phyloP scores from a whole-genome alignment of 2,329 filamentous ascomycete genomes.

The Fusarium miscanthi region DNA sequence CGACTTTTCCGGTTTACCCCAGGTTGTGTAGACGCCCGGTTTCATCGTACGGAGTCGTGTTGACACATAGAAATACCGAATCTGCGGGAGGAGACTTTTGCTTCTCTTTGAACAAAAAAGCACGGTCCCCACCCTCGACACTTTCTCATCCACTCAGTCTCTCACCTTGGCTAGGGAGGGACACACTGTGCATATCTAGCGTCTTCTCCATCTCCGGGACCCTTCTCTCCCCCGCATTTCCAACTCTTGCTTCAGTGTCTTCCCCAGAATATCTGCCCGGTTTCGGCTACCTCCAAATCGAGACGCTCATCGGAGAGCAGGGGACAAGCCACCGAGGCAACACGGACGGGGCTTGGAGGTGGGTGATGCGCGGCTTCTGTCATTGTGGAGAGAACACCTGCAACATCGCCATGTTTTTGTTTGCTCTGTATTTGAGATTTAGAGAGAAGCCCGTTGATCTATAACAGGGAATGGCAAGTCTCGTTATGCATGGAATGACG shows the following conservation, averaged over 20 bases:
- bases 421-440: neutral
- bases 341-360: conserved; percentile 3
- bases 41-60: neutral
- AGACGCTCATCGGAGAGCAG: conserved; percentile 23
- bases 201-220: conserved; percentile 6
- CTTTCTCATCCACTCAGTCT: neutral
- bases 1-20: conserved; percentile 34
- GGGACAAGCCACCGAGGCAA: neutral
- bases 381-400: neutral
- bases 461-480: neutral
- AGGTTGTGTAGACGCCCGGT: conserved; percentile 7
- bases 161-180: conserved; percentile 27
- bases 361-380: conserved; percentile 6
- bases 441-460: neutral
- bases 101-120: neutral
- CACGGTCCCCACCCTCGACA: neutral
- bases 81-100: neutral
- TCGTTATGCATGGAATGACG: conserved; percentile 15
- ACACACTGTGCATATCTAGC: conserved; percentile 37
- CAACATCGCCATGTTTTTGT: neutral
- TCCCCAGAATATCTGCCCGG: conserved; percentile 27
- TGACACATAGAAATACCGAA: conserved; percentile 23
- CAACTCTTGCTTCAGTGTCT: neutral
- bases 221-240: conserved; percentile 12
- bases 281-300: conserved; percentile 33